phyloP scores from a whole-genome alignment of 257 asterid species.

The Nyctanthes arbortristis region DNA sequence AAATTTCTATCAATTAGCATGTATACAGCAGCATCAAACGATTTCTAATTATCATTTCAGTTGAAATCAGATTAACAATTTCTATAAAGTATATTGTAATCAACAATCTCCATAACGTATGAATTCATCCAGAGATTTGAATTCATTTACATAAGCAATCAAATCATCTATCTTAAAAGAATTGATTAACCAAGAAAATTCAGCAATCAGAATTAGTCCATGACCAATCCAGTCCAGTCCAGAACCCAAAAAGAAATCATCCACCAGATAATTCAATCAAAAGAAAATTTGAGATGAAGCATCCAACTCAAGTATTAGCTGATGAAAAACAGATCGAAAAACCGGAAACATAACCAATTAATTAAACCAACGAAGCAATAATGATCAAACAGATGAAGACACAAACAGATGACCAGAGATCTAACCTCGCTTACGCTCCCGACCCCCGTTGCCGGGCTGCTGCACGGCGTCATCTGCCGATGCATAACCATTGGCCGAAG shows the following conservation, averaged over 20 bases:
- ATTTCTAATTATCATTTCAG: background rate
- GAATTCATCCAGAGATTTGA: slow-evolving; percentile 4
- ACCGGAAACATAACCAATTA: slow-evolving; percentile 23
- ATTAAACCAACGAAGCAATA: background rate
- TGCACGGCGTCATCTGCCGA: slow-evolving; percentile 76
- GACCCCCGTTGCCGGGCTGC: slow-evolving; percentile 46
- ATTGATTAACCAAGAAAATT: background rate
- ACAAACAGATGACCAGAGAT: slow-evolving; percentile 28
- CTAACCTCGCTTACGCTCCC: slow-evolving; percentile 94
- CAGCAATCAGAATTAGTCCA: background rate
- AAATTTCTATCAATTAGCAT: background rate
- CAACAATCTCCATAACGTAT: slow-evolving; percentile 3
- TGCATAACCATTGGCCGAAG: slow-evolving; percentile 51
- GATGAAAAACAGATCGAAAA: slow-evolving; percentile 19
- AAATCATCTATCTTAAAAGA: background rate
- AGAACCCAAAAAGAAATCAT: background rate
- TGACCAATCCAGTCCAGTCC: background rate
- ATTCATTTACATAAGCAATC: slow-evolving; percentile 11
- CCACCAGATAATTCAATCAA: background rate
- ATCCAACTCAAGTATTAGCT: background rate
- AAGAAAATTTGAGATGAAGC: no score
- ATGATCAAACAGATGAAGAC: background rate
- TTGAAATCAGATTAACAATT: background rate
- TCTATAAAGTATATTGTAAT: background rate
- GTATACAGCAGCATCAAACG: background rate